A percentile compares a stretch with the other conserved stretches of the same genome.
phyloP scores from a whole-genome alignment of 768 basidiomycete genomes.

The Phlebiopsis flavidoalba region DNA sequence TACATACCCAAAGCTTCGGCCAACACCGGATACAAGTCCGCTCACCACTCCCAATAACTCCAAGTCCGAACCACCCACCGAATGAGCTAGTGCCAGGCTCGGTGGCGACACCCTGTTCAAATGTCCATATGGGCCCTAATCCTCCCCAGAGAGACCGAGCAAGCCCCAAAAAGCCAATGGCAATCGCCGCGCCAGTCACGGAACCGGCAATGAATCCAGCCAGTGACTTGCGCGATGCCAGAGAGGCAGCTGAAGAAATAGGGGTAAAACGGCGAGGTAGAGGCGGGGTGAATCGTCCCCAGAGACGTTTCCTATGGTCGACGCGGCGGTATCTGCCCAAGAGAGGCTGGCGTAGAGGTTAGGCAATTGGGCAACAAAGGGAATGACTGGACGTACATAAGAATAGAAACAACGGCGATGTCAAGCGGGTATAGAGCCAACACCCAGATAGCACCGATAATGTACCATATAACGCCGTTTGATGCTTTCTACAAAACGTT shows the following conservation, averaged over 20 bases:
- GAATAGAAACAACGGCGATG: constrained; percentile 82
- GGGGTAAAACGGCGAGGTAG: constrained; percentile 44
- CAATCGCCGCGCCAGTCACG: constrained; percentile 64
- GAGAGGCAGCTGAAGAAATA: constrained; percentile 46
- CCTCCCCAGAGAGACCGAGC: constrained; percentile 37
- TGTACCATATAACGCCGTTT: constrained; percentile 91
- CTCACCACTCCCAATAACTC: constrained; percentile 54
- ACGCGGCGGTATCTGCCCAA: constrained; percentile 95
- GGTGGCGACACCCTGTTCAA: constrained; percentile 41
- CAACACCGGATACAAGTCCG: constrained; percentile 76
- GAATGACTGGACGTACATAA: constrained; percentile 56
- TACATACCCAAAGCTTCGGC: constrained; percentile 84
- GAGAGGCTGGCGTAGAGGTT: constrained; percentile 59
- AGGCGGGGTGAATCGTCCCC: constrained; percentile 61
- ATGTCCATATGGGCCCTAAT: constrained; percentile 49
- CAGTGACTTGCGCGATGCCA: constrained; percentile 78
- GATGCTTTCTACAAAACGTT: constrained; percentile 44
- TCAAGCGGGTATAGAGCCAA: constrained; percentile 77
- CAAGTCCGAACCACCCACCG: constrained; percentile 47
- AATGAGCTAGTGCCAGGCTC: constrained; percentile 18
- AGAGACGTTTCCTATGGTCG: constrained; percentile 87
- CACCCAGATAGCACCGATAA: constrained; percentile 78
- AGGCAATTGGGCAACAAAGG: not conserved
- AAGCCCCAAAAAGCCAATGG: constrained; percentile 67
- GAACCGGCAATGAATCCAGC: constrained; percentile 81